Evolutionary conservation across 345 rosid species (phyloP).

Genomic region (Camelina hispida): DNA sequence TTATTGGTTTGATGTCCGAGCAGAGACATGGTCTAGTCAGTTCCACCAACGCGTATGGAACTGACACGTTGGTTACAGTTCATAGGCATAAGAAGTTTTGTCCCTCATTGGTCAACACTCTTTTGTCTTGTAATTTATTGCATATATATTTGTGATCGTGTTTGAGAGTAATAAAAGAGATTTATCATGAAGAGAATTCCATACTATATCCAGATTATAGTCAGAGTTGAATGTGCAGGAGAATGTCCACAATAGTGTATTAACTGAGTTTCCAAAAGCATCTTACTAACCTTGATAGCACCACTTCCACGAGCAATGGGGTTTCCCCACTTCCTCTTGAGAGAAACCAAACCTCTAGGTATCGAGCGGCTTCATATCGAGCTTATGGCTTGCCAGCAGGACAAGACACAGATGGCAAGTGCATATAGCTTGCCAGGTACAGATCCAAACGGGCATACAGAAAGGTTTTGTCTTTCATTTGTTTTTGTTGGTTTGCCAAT

Average conservation of each 20-base stretch:
- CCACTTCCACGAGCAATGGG: slow-evolving; percentile 66
- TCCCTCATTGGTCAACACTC: not conserved
- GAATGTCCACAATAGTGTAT: not conserved
- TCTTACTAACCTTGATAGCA: slow-evolving; percentile 63
- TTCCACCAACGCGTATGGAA: not conserved
- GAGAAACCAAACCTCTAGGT: not conserved
- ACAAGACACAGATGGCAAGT: not conserved
- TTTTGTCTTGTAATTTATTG: slow-evolving; percentile 5
- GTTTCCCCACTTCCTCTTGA: slow-evolving; percentile 57
- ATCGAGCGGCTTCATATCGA: not conserved
- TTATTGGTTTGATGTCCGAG: not conserved
- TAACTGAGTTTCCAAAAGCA: not conserved
- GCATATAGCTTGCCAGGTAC: not conserved
- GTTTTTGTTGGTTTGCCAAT: not conserved
- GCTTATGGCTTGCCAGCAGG: not conserved
- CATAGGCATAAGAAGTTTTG: not conserved
- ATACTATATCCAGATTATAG: not conserved
- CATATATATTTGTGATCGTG: not conserved
- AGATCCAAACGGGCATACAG: not conserved
- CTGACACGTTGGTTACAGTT: slow-evolving; percentile 3
- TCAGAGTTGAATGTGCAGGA: not conserved
- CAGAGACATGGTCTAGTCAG: slow-evolving; percentile 5
- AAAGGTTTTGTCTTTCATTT: not conserved
- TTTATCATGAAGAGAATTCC: not conserved
- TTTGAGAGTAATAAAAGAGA: not conserved